Base-by-base conservation (phyloP, 768 basidiomycete genomes). In the Suillus occidentalis region DNA sequence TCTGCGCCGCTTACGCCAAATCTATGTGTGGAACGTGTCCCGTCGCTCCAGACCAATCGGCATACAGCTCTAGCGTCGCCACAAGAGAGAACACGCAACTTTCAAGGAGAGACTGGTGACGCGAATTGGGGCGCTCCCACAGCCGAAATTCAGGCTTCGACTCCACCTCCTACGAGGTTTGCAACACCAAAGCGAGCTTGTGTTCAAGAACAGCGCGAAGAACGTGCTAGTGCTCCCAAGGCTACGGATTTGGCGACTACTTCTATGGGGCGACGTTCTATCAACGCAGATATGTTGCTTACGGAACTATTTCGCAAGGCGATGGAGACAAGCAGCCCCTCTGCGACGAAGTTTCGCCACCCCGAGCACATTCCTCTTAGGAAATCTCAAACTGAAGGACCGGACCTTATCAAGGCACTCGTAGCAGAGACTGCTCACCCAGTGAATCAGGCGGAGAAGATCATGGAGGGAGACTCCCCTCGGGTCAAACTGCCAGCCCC, bases 21-120 rank as follows among this genome's bases (percentile, higher is more conserved):
- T 40, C 12, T 28, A 31, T 28, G 13, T 14, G 42, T 64, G 22
- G 43, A 43, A 34, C 61, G 63, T 49, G n/a, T 43, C 16, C 37
- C 61, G 2, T 63, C 61, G 9, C 42, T 63, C 20, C 63, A 61
- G 42, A 64, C 42, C 6, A 64, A 64, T 43, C 61, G 28, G 22
- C 60, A 64, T 45, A 18, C 20, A n/a, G 34, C 18, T 62, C 37
- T 20, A 8, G 28, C 2, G 16, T 18, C 39, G 10, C 16, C 5
- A 13, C 25, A 31, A 13, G 34, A 40, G n/a, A 40, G 60, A 36
- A 47, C 18, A 12, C 16, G 6, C 31, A 14, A 22, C 28, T 14
- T 43, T 20, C 63, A 63, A 40, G 6, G 13, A 42, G 63, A 43
- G 5, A 9, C 18, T 12, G 9, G 20, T 0, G 34, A 63, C 28